Evolutionary conservation across 345 rosid genomes (phyloP), one percentile per base, ranked within the genome.

Genomic region (Dipteronia dyeriana): DNA sequence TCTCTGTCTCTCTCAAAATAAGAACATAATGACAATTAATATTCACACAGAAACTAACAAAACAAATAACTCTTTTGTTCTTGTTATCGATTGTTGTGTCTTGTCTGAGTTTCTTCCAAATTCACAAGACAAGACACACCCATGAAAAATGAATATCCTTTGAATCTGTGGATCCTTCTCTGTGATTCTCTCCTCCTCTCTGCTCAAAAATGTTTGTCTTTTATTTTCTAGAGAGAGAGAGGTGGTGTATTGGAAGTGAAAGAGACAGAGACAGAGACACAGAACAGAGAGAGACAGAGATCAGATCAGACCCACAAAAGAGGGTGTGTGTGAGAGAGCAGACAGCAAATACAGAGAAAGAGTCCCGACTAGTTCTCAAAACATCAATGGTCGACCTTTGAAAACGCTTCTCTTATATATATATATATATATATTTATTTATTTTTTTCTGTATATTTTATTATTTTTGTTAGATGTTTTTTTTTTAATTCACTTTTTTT

Each of bases 321-420:
- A 57, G 26, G 22, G 62, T 1, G 26, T 17, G 61, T 6, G 62
- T 19, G 62, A n/a, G 23, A 57, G 62, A 57, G 62, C 26, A 57
- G 62, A 57, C 23, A 9, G 62, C 62, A 20, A 57, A n/a, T 57
- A 57, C 25, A 57, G 62, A 57, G 62, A 57, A 20, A 10, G 2
- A 14, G 25, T 17, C 10, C 49, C 12, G 49, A 45, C 12, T 45
- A 9, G 49, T 45, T 45, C 49, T 45, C 25, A 20, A 57, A 22
- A 57, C 25, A 57, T 20, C 62, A 57, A 57, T 57, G 62, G 62
- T 57, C 25, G 62, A 57, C 25, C 62, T 57, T 57, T 57, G 62
- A 57, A 57, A 57, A 57, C 62, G 62, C 45, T 41, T 31, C 5
- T 31, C 3, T 31, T 31, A 3, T 31, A 3, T 31, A 31, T 31